These are phyloP conservation scores for Citrullus mucosospermus DNA, from an alignment of 306 rosid genomes.

Conservation along the genomic window DNA sequence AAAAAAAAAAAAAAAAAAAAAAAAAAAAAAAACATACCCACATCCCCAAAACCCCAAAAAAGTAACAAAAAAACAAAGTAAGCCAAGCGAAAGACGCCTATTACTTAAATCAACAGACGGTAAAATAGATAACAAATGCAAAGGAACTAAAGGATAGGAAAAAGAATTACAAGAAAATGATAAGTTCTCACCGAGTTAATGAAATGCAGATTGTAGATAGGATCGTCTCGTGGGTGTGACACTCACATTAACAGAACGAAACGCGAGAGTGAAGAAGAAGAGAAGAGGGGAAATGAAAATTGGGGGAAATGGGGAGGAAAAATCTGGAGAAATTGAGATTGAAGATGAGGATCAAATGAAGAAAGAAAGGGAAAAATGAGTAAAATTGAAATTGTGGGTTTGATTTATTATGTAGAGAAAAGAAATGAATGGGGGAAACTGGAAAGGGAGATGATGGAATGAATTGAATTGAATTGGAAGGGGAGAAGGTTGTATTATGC, in stretches of 20 bases:
- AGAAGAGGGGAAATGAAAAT: not conserved
- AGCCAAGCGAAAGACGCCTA: not conserved
- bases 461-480: no score
- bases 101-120: not conserved
- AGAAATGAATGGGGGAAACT: no score
- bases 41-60: not conserved
- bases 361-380: no score
- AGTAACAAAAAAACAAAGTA: not conserved
- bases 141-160: not conserved
- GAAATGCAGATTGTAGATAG: not conserved
- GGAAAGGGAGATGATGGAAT: not conserved
- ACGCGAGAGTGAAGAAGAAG: not conserved
- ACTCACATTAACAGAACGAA: not conserved
- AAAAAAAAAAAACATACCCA: not conserved
- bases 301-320: not conserved
- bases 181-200: not conserved
- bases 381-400: no score
- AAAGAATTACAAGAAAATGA: not conserved
- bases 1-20: no score
- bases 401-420: no score
- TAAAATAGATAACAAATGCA: not conserved
- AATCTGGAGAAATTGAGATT: slow-evolving; percentile 7
- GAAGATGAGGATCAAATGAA: not conserved
- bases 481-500: no score
- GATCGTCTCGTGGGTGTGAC: not conserved